Conservation (phyloP, 805 yeast genomes). For the Naumovozyma baii region DNA sequence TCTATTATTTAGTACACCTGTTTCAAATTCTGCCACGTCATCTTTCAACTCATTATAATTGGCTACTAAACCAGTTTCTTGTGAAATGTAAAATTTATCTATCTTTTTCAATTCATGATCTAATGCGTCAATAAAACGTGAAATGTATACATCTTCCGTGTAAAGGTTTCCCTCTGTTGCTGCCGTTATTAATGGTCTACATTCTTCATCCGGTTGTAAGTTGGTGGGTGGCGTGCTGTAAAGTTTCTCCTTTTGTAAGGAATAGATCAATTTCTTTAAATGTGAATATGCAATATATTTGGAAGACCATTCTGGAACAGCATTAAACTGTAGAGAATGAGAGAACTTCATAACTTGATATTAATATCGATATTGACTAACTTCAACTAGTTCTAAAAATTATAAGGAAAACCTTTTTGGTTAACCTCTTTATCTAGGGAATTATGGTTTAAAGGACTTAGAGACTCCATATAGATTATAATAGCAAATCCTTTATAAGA, state of each 20-base stretch:
- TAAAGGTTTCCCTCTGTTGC: conserved; percentile 4
- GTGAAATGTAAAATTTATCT: conserved; percentile 60
- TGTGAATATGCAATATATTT: conserved; percentile 84
- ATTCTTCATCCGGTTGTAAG: conserved; percentile 8
- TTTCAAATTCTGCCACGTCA: conserved; percentile 57
- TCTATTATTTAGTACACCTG: conserved; percentile 13
- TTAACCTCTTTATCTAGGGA: background rate
- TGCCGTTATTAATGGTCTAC: conserved; percentile 14
- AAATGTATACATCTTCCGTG: conserved; percentile 33
- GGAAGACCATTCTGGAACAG: conserved; percentile 97
- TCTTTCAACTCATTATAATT: conserved; percentile 44
- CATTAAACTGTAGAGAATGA: conserved; percentile 89
- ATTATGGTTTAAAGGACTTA: too few species aligned
- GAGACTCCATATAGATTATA: too few species aligned
- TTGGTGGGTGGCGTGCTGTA: conserved; percentile 8
- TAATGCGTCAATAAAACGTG: conserved; percentile 59
- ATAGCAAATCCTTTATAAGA: too few species aligned
- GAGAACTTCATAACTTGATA: conserved; percentile 76
- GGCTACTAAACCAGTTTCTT: conserved; percentile 39
- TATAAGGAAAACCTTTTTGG: too few species aligned
- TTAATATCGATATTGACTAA: too few species aligned
- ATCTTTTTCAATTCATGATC: conserved; percentile 71
- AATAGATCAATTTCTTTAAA: conserved; percentile 73
- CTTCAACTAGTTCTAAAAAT: too few species aligned
- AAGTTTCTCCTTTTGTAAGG: conserved; percentile 58